These are phyloP conservation scores for Pelargonium citronellum DNA, from an alignment of 441 rosid genomes.

Conservation along the genomic window DNA sequence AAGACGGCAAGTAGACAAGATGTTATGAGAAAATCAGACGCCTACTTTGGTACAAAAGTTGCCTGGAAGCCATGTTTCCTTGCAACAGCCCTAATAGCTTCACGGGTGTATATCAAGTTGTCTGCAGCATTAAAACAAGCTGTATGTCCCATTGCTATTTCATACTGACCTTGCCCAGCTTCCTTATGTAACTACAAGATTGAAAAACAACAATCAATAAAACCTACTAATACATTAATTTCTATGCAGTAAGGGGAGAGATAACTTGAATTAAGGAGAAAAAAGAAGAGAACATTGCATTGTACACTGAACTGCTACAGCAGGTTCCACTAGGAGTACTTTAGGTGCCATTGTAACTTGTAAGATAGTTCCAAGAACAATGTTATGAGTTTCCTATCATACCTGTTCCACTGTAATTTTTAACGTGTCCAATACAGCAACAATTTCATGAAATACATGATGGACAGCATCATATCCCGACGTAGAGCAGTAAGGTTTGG, in stretches of 20 bases:
- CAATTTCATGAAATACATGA: conserved; percentile 57
- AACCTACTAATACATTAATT: neutral
- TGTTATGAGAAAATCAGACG: conserved; percentile 13
- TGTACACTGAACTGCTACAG: neutral
- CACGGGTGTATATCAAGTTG: conserved; percentile 70
- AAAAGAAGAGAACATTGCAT: neutral
- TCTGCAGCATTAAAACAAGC: conserved; percentile 59
- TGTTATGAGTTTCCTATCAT: conserved; percentile 9
- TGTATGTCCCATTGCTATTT: conserved; percentile 61
- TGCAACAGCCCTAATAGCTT: conserved; percentile 67
- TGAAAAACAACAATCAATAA: neutral
- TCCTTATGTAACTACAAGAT: conserved; percentile 65
- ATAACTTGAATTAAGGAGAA: neutral
- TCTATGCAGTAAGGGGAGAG: too few relatives aligned
- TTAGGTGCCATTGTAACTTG: too few relatives aligned
- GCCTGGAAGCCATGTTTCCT: conserved; percentile 78
- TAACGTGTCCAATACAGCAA: conserved; percentile 52
- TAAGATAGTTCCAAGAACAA: neutral
- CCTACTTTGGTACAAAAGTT: conserved; percentile 91
- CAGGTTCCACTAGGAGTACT: neutral
- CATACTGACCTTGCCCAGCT: conserved; percentile 92
- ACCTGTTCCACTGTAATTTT: conserved; percentile 86
- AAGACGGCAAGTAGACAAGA: neutral
- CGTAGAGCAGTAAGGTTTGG: conserved; percentile 64
- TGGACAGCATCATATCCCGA: conserved; percentile 62